Evolutionary conservation across 192 early-diverging fungal species (phyloP), one percentile per base, ranked within the genome.

Genomic region (Podila verticillata): DNA sequence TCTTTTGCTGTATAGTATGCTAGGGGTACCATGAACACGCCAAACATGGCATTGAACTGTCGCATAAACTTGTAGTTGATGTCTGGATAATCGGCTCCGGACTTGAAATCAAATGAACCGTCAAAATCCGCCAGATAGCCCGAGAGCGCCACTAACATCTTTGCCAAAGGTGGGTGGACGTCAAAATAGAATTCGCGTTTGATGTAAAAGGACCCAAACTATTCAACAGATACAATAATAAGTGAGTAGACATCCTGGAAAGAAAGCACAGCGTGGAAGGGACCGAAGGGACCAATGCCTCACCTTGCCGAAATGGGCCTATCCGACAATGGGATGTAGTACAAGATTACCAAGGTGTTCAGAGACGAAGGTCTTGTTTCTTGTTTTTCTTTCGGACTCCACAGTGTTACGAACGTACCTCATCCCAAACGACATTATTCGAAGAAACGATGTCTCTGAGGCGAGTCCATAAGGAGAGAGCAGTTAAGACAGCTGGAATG

Each of bases 91-190:
- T 69, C 44, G 0, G 71, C 59, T 7, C 92, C 92, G 8, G 93
- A 93, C 24, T 91, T 86, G 73, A 97, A 99, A 34, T 86, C 82
- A 68, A 96, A 98, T 3, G 85, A 82, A 1, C 96, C 96, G 75
- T 98, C 89, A 81, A 92, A 97, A 0, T 93, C 93, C 15, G 89
- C 92, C 19, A 99, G 64, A 7, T 88, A 56, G 26, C 94, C 97
- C 6, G 96, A 88, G 31, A 97, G 74, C 0, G 89, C 96, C 36
- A 96, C 87, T 22, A 99, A 83, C 89, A 98, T 97, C 85, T 99
- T 99, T 54, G 96, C 96, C 66, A 97, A 83, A 3, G 97, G 96
- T 44, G 97, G 97, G 67, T 99, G 97, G 15, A 99, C 97, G 74
- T 99, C 97, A 72, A 95, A 95, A 75, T 97, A 99, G 65, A 96